Conservation (phyloP, 2,329 filamentous ascomycete species). For the Amauroascus niger region DNA sequence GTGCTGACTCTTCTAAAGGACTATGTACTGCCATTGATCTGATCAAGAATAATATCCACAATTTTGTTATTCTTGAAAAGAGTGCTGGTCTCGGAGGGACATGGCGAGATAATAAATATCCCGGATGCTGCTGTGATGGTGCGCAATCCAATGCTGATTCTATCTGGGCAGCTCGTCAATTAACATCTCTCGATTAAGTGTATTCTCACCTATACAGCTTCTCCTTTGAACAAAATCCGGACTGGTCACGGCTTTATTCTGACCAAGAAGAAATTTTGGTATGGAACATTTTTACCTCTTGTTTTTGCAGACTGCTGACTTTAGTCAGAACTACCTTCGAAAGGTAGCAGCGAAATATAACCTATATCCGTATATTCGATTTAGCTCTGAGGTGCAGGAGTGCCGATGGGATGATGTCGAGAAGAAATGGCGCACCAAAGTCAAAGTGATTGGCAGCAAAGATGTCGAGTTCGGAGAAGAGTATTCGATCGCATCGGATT, state of each 20-base stretch:
- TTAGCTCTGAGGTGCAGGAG: conserved; percentile 46
- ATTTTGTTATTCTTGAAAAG: conserved; percentile 51
- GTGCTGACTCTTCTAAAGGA: conserved; percentile 25
- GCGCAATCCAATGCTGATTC: conserved; percentile 10
- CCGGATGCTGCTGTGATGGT: conserved; percentile 47
- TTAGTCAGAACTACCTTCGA: conserved; percentile 42
- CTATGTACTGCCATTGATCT: conserved; percentile 51
- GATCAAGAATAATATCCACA: conserved; percentile 41
- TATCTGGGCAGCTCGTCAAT: neutral
- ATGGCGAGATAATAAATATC: conserved; percentile 50
- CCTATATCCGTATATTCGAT: conserved; percentile 49
- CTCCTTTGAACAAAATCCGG: conserved; percentile 51
- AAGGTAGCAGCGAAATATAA: conserved; percentile 45
- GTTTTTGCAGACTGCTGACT: neutral
- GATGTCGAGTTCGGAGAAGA: conserved; percentile 45
- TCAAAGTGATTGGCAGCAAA: conserved; percentile 44
- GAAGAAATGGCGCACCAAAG: conserved; percentile 44
- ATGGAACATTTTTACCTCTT: conserved; percentile 6
- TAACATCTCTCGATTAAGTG: conserved; percentile 31
- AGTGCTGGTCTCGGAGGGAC: conserved; percentile 45
- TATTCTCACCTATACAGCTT: conserved; percentile 50
- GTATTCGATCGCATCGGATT: conserved; percentile 48
- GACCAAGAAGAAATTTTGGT: conserved; percentile 52
- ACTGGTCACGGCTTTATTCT: conserved; percentile 50
- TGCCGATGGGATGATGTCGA: conserved; percentile 46